Evolutionary conservation across 257 asterid genomes (phyloP).

Genomic region (Henckelia pumila): DNA sequence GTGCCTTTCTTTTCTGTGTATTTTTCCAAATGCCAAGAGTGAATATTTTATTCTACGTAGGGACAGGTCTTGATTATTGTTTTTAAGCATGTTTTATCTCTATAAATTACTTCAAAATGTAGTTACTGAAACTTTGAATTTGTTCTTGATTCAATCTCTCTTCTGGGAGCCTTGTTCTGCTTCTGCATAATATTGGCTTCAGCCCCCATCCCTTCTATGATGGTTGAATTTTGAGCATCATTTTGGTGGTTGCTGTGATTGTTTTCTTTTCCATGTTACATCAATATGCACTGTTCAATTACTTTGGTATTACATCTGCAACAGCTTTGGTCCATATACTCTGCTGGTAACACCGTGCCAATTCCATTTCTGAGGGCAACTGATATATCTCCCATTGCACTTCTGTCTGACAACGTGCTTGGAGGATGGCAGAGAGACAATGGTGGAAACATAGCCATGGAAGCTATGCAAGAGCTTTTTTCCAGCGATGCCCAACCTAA

Average conservation of each 20-base stretch:
- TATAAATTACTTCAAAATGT: background rate
- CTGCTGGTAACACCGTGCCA: slow-evolving; percentile 96
- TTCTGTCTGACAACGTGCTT: slow-evolving; percentile 75
- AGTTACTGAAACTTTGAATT: background rate
- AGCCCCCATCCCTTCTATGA: background rate
- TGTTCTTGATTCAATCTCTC: slow-evolving; percentile 1
- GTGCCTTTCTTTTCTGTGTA: background rate
- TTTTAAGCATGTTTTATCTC: background rate
- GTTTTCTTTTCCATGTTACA: background rate
- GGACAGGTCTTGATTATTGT: background rate
- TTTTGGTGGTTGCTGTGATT: background rate
- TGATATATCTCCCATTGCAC: slow-evolving; percentile 94
- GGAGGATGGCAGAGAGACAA: slow-evolving; percentile 59
- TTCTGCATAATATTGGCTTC: slow-evolving; percentile 11
- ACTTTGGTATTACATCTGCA: slow-evolving; percentile 13
- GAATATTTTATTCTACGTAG: background rate
- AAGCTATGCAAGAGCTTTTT: slow-evolving; percentile 88
- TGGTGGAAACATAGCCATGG: slow-evolving; percentile 71
- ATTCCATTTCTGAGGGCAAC: slow-evolving; percentile 91
- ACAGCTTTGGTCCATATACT: slow-evolving; percentile 96
- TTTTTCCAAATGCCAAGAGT: background rate
- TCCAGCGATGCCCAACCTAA: slow-evolving; percentile 78
- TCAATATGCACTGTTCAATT: background rate
- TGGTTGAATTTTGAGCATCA: background rate
- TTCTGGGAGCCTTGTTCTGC: background rate